Evolutionary conservation across 2,329 filamentous ascomycete genomes (phyloP), one percentile per base, ranked within the genome.

Genomic region (Aspergillus terreus): DNA sequence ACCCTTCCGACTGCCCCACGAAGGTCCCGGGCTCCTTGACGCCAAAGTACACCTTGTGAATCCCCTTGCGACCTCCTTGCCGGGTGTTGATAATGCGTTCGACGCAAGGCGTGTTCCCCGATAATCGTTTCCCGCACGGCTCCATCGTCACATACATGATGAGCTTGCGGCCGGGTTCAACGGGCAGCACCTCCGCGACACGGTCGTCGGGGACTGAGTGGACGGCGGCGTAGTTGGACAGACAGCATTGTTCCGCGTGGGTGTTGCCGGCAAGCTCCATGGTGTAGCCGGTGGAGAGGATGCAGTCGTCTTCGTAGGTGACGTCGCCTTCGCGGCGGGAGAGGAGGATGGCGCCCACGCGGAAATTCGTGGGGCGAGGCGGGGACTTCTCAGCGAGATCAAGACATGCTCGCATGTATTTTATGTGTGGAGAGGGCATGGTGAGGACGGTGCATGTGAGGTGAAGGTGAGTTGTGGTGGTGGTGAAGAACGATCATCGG

Each of bases 201-300:
- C 61, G 50, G 4, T 74, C 72, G 4, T 74, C 70, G 5, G 63
- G 44, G 10, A 71, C 60, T 5, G 55, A 56, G 46, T 75, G 66
- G 0, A 60, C 60, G 7, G 66, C 62, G 2, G 71, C 72, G 44
- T 71, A 73, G 58, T 99, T 97, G 45, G 85, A 72, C 51, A 99
- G 80, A 65, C 90, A 95, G 70, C 87, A 92, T 74, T 99, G 91
- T 68, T 99, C 94, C 3, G 94, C 94, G 66, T 99, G 94, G 0
- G 94, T 97, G 74, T 99, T 99, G 40, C 92, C 94, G 0, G 84
- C 80, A 4, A 92, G 83, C 71, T 99, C 92, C 52, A 96, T 80
- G 0, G 94, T 96, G 74, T 92, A 97, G 49, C 94, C 92, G 1
- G 89, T 88, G 1, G 88, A 82, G 25, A 95, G 78, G 52, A 95